A percentile compares a stretch with the other conserved stretches of the same genome.
phyloP scores from a whole-genome alignment of 1,284 basidiomycete genomes.

The Boletellus dicymbophilus region DNA sequence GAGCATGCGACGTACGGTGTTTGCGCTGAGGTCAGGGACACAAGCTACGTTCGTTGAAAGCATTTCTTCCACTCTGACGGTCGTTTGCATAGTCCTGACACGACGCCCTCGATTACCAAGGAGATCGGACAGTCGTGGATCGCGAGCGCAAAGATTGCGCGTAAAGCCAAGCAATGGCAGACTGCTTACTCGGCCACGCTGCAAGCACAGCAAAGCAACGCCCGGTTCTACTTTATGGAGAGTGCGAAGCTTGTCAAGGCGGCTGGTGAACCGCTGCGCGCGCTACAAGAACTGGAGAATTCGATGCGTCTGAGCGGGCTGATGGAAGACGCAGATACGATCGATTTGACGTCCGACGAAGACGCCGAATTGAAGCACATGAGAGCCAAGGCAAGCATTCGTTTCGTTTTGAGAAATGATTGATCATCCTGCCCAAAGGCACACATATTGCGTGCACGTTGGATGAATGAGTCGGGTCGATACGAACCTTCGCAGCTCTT shows the following conservation, averaged over 20 bases:
- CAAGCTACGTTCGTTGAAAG: neutral
- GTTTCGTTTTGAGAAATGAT: neutral
- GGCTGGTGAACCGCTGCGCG: conserved; percentile 83
- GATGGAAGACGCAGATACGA: conserved; percentile 42
- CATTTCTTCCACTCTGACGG: conserved; percentile 9
- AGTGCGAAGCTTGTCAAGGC: conserved; percentile 87
- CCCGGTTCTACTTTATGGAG: conserved; percentile 87
- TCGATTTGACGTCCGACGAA: conserved; percentile 58
- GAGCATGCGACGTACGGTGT: conserved; percentile 88
- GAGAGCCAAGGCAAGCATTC: conserved; percentile 69
- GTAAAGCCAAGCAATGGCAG: conserved; percentile 95
- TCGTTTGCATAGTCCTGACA: conserved; percentile 19
- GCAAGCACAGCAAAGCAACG: conserved; percentile 81
- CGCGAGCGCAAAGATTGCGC: conserved; percentile 90
- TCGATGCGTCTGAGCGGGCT: conserved; percentile 57
- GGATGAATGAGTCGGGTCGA: conserved; percentile 91
- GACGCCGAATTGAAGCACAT: conserved; percentile 50
- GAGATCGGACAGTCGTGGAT: conserved; percentile 91
- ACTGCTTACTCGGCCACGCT: conserved; percentile 97
- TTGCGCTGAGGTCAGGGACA: conserved; percentile 64
- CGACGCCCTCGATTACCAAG: conserved; percentile 43
- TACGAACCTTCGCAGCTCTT: conserved; percentile 58
- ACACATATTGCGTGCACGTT: conserved; percentile 85
- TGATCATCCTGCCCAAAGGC: conserved; percentile 52
- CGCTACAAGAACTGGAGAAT: conserved; percentile 88